Conservation (phyloP, 2,329 filamentous ascomycete genomes). For the Cladosporium sp. region DNA sequence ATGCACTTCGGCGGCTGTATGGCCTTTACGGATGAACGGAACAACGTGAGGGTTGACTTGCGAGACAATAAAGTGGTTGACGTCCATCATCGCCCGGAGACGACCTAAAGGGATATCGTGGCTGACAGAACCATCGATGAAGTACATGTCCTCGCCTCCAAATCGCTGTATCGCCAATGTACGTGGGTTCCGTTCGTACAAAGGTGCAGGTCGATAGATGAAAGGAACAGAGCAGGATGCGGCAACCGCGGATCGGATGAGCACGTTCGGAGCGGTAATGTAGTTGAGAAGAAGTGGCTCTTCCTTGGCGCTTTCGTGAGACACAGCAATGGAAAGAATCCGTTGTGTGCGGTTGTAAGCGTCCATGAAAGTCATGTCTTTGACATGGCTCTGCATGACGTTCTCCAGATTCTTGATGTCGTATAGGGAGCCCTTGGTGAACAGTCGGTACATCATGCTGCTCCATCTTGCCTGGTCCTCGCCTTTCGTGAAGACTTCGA, state of each 20-base stretch:
- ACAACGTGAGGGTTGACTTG: slow-evolving; percentile 95
- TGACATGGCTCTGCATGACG: slow-evolving; percentile 78
- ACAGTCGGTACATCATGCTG: slow-evolving; percentile 42
- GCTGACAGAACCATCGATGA: slow-evolving; percentile 94
- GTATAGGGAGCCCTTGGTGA: slow-evolving; percentile 81
- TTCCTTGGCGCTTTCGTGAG: slow-evolving; percentile 76
- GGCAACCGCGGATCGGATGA: slow-evolving; percentile 96
- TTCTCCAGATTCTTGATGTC: slow-evolving; percentile 78
- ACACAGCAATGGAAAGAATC: slow-evolving; percentile 92
- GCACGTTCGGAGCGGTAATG: slow-evolving; percentile 86
- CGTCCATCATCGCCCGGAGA: slow-evolving; percentile 92
- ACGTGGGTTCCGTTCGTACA: slow-evolving; percentile 80
- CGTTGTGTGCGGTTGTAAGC: slow-evolving; percentile 91
- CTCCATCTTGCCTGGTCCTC: slow-evolving; percentile 53
- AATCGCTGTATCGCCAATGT: slow-evolving; percentile 62
- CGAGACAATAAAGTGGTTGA: slow-evolving; percentile 96
- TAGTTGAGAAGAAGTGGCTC: slow-evolving; percentile 70
- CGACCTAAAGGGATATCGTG: slow-evolving; percentile 90
- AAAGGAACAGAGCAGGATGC: slow-evolving; percentile 91
- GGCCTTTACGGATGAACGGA: slow-evolving; percentile 77
- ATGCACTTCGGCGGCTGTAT: not conserved
- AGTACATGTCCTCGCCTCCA: slow-evolving; percentile 73
- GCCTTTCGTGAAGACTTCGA: slow-evolving; percentile 69
- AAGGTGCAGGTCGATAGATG: slow-evolving; percentile 74
- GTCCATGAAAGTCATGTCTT: slow-evolving; percentile 92